phyloP scores from a whole-genome alignment of 2,329 filamentous ascomycete genomes.

The Stachybotrys elegans region DNA sequence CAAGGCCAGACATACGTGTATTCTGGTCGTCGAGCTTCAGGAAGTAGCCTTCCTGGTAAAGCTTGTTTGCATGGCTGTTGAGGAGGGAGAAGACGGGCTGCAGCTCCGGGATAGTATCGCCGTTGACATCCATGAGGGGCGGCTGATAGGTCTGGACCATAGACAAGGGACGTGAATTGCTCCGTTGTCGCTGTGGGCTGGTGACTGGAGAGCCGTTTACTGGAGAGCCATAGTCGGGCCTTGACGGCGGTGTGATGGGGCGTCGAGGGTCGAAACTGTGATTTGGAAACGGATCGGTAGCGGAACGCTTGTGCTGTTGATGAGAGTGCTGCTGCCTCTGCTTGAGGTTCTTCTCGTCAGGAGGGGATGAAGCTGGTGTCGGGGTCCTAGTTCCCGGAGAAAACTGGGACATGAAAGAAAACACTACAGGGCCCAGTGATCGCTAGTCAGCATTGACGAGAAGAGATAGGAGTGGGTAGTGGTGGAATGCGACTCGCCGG shows the following conservation, averaged over 20 bases:
- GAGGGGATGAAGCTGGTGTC: slow-evolving; percentile 39
- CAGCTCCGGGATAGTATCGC: slow-evolving; percentile 86
- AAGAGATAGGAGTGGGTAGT: not conserved
- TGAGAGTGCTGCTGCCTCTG: too few relatives aligned
- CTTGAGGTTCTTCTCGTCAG: slow-evolving; percentile 22
- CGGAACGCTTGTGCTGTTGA: slow-evolving; percentile 24
- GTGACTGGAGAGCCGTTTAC: slow-evolving; percentile 37
- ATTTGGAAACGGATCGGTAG: slow-evolving; percentile 27
- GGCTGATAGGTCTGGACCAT: slow-evolving; percentile 85
- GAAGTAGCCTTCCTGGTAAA: slow-evolving; percentile 98
- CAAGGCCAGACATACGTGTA: slow-evolving; percentile 58
- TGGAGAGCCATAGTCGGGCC: slow-evolving; percentile 36
- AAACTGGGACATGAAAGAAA: slow-evolving; percentile 85
- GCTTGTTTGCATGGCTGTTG: slow-evolving; percentile 91
- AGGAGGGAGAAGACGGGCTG: slow-evolving; percentile 91
- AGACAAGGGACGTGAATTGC: slow-evolving; percentile 67
- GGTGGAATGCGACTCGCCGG: not conserved
- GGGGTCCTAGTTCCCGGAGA: slow-evolving; percentile 47
- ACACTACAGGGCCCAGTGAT: slow-evolving; percentile 47
- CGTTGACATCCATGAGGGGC: slow-evolving; percentile 76
- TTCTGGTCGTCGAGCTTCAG: slow-evolving; percentile 95
- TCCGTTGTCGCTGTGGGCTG: slow-evolving; percentile 39
- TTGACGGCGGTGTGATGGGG: slow-evolving; percentile 32
- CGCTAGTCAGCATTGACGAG: slow-evolving; percentile 14
- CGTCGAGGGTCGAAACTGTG: slow-evolving; percentile 31